These are phyloP conservation scores for Flaveria floridana DNA, from an alignment of 140 eudicot genomes.

Conservation along the genomic window DNA sequence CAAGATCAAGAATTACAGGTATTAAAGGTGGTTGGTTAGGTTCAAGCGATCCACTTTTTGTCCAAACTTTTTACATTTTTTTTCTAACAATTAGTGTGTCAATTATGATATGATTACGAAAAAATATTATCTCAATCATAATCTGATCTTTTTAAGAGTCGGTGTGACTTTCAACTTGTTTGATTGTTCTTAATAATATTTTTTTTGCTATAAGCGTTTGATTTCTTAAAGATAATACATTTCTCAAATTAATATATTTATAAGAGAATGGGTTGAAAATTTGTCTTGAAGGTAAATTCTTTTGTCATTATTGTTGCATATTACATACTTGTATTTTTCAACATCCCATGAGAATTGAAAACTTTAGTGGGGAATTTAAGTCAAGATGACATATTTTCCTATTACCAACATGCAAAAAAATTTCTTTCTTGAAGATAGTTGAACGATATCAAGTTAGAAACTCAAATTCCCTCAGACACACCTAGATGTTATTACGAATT, in stretches of 20 bases:
- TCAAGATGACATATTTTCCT: background rate
- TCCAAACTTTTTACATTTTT: background rate
- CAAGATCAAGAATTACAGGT: conserved; percentile 65
- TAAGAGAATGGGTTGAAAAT: background rate
- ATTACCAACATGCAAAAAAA: background rate
- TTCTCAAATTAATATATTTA: background rate
- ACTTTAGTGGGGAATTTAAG: background rate
- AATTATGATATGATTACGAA: background rate
- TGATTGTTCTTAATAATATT: background rate
- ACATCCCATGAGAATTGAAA: background rate
- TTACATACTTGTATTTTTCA: background rate
- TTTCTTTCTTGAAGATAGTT: background rate
- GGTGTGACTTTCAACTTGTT: background rate
- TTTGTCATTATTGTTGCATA: background rate
- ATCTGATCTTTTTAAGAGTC: background rate
- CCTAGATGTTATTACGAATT: background rate
- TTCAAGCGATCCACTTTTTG: background rate
- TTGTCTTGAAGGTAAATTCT: background rate
- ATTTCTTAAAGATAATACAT: background rate
- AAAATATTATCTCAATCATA: background rate
- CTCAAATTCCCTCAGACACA: conserved; percentile 7
- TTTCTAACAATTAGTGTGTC: background rate
- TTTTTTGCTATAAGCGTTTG: background rate
- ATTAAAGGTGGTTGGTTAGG: background rate
- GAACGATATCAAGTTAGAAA: conserved; percentile 6